Conservation (phyloP, 1,284 basidiomycete genomes). For the Tilletia indica region DNA sequence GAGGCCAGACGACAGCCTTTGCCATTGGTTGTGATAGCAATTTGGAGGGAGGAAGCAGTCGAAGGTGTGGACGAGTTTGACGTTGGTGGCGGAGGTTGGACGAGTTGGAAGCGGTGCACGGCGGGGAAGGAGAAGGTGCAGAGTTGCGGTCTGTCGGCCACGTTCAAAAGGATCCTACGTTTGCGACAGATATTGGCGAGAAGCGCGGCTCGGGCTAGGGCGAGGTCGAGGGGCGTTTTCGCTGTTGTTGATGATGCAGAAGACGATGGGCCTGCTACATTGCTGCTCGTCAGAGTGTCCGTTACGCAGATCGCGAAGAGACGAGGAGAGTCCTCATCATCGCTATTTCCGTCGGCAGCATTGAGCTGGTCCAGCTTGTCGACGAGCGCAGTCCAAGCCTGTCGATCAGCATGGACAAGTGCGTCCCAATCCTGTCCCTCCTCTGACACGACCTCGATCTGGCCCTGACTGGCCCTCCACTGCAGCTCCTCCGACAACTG, state of each 20-base stretch:
- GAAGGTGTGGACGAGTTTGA: slow-evolving; percentile 1
- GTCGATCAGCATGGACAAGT: slow-evolving; percentile 11
- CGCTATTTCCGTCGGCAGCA: background rate
- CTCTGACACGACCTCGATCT: slow-evolving; percentile 57
- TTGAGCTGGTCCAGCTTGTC: slow-evolving; percentile 18
- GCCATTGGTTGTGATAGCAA: slow-evolving; percentile 88
- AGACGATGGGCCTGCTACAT: slow-evolving; percentile 4
- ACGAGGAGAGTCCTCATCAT: slow-evolving; percentile 19
- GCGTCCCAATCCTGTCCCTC: background rate
- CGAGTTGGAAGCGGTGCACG: slow-evolving; percentile 71
- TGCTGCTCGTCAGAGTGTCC: slow-evolving; percentile 45
- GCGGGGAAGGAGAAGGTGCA: slow-evolving; percentile 89
- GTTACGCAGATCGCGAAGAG: slow-evolving; percentile 53
- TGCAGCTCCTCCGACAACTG: slow-evolving; percentile 62
- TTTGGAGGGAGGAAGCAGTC: slow-evolving; percentile 66
- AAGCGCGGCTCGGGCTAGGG: slow-evolving; percentile 31
- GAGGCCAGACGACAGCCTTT: slow-evolving; percentile 82
- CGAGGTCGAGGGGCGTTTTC: background rate
- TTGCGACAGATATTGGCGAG: slow-evolving; percentile 37
- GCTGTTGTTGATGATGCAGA: background rate
- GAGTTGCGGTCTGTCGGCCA: slow-evolving; percentile 78
- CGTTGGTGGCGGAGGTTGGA: slow-evolving; percentile 26
- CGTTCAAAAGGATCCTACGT: slow-evolving; percentile 73
- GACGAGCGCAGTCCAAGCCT: slow-evolving; percentile 19
- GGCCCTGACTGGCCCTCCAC: slow-evolving; percentile 64